These are phyloP conservation scores for Ophiostoma fasciatum DNA, from an alignment of 2,329 filamentous ascomycete species.

Conservation along the genomic window DNA sequence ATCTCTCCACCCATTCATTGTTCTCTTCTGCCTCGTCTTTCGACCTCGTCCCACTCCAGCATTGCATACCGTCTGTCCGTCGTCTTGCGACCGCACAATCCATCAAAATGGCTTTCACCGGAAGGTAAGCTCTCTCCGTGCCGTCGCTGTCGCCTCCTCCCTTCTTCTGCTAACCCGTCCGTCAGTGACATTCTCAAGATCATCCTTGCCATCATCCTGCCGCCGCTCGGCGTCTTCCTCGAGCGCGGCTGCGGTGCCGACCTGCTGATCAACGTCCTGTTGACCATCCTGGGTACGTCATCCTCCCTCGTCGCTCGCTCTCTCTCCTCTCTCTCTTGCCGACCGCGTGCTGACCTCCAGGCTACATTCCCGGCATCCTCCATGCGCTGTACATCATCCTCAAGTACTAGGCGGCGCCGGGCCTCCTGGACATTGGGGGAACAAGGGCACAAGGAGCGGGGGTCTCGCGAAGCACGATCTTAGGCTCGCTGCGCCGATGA, in stretches of 20 bases:
- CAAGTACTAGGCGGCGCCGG: constrained; percentile 49
- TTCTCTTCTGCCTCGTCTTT: no score
- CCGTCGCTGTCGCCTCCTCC: background rate
- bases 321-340: background rate
- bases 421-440: background rate
- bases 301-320: background rate
- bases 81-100: no score
- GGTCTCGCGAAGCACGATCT: no score
- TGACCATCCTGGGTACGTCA: constrained; percentile 52
- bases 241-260: constrained; percentile 81
- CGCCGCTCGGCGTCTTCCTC: constrained; percentile 84
- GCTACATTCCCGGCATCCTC: constrained; percentile 67
- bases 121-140: constrained; percentile 28
- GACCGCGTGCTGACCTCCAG: constrained; percentile 14
- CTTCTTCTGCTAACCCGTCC: background rate
- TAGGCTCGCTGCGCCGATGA: no score
- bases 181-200: constrained; percentile 48
- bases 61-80: no score
- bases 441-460: no score
- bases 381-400: constrained; percentile 90
- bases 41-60: no score
- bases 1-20: no score
- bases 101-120: constrained; percentile 46
- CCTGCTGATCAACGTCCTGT: constrained; percentile 81
- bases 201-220: constrained; percentile 79